Evolutionary conservation across 2,329 filamentous ascomycete species (phyloP), one percentile per base, ranked within the genome.

Genomic region (Talaromyces sp.): DNA sequence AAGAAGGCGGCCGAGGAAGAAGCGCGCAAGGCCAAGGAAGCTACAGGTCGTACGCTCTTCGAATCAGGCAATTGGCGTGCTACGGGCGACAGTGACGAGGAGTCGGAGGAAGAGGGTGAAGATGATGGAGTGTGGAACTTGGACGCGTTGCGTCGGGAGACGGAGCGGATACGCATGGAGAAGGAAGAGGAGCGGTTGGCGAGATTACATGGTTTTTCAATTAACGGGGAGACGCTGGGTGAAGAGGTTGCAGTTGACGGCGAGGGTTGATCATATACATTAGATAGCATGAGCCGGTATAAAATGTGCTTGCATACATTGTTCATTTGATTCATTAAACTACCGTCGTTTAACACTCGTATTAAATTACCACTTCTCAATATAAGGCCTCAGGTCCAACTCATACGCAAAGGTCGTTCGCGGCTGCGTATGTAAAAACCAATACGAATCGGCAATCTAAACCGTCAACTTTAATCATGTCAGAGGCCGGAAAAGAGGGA

Each of bases 1-100:
- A 99, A 99, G 89, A 98, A 97, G 85, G 90, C 89, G 16, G 95
- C 95, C 24, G 95, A 99, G 73, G 91, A 95, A 70, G 89, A 97
- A 80, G 92, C 93, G 57, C 88, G 90, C 75, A 89, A 90, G 80
- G 91, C 93, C 74, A 98, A 96, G 85, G 95, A 99, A 72, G 94
- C 93, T 24, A 99, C 95, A 22, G 95, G 95, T 73, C 88, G 93
- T 81, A 92, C 93, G 8, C 84, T 99, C 80, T 99, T 99, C 77
- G 95, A 99, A 81, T 95, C 93, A 78, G 95, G 95, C 73, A 93
- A 96, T 77, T 99, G 94, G 94, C 84, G 88, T 67, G 43, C 45
- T 52, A 83, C 81, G 41, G 85, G 85, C 3, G 84, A 85, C 14
- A 87, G 87, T 19, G 88, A 88, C 11, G 79, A 81, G 9, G 77